phyloP scores from a whole-genome alignment of 2,329 filamentous ascomycete genomes.

The Knoxdaviesia capensis region DNA sequence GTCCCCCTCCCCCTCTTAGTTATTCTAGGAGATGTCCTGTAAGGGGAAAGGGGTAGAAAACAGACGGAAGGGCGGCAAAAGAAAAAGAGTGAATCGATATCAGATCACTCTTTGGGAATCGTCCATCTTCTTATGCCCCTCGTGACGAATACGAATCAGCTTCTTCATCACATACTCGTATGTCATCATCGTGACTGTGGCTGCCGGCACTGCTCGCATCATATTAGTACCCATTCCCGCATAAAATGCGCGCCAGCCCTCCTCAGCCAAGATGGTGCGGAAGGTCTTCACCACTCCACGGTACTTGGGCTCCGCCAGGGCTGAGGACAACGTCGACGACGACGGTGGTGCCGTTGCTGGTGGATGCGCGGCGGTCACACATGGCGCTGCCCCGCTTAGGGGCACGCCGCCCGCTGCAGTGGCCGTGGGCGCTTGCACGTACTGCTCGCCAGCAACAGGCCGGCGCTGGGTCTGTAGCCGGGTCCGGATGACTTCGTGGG shows the following conservation, averaged over 20 bases:
- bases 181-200: slow-evolving; percentile 92
- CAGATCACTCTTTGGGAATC: background rate
- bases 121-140: background rate
- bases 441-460: slow-evolving; percentile 34
- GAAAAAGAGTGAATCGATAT: too few species aligned
- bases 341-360: too few species aligned
- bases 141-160: too few species aligned
- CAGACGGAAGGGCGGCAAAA: too few species aligned
- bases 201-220: slow-evolving; percentile 84
- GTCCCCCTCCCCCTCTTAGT: too few species aligned
- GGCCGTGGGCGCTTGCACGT: slow-evolving; percentile 21
- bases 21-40: too few species aligned
- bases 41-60: too few species aligned
- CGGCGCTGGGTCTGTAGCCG: slow-evolving; percentile 84
- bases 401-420: slow-evolving; percentile 16
- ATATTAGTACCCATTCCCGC: slow-evolving; percentile 95
- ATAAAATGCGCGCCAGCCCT: slow-evolving; percentile 94
- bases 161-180: slow-evolving; percentile 55
- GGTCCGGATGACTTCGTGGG: slow-evolving; percentile 89
- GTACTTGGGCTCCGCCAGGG: slow-evolving; percentile 31
- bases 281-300: slow-evolving; percentile 64
- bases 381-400: slow-evolving; percentile 3
- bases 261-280: slow-evolving; percentile 67
- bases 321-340: too few species aligned
- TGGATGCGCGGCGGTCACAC: too few species aligned